Evolutionary conservation across 768 basidiomycete genomes (phyloP).

Genomic region (Lactarius sanguifluus): DNA sequence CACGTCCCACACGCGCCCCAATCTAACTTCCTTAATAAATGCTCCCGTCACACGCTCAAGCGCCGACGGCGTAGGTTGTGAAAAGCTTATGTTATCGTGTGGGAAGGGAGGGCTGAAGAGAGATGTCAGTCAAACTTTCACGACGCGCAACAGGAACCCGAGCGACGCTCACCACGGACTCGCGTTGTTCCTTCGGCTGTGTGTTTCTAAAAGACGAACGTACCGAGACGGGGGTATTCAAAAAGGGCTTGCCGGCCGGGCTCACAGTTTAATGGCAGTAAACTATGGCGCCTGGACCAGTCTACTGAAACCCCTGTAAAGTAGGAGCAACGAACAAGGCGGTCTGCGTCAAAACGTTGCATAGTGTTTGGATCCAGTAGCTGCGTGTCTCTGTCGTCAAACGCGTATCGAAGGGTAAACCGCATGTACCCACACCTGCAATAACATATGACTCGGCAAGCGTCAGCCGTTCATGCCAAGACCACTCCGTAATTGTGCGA

Average conservation of each 20-base stretch:
- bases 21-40: neutral
- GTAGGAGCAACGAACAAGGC: neutral
- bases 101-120: neutral
- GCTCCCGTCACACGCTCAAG: neutral
- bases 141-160: neutral
- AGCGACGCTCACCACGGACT: neutral
- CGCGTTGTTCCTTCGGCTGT: neutral
- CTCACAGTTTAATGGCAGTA: neutral
- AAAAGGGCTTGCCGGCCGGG: neutral
- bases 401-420: neutral
- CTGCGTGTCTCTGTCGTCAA: neutral
- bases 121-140: neutral
- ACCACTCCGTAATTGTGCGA: neutral
- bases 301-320: neutral
- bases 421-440: neutral
- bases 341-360: slow-evolving; percentile 4
- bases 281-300: neutral
- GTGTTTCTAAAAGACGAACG: neutral
- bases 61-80: neutral
- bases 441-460: neutral
- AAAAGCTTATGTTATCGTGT: neutral
- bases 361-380: neutral
- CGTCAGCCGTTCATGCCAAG: neutral
- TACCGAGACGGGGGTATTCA: neutral
- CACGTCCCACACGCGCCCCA: neutral